Percentiles rank a stretch among this genome's conserved stretches.
Conservation (phyloP, 108 stramenopile genomes). For the Phaeodactylum tricornutum region DNA sequence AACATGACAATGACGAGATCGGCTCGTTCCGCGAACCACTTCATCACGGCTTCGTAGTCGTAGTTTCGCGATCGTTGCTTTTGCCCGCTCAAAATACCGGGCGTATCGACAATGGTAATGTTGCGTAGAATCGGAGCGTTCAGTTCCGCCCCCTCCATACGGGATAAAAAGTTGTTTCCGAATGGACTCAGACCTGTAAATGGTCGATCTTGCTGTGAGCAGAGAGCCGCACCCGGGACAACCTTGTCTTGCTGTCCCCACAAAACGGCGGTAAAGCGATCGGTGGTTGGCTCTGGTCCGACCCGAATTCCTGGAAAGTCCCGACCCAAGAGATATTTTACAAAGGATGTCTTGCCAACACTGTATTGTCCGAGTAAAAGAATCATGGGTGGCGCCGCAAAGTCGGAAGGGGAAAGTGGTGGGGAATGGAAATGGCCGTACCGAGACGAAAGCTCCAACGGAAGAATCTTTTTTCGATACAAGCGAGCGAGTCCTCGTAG, state of each 20-base stretch:
- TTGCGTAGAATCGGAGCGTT: conserved; percentile 72
- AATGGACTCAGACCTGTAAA: conserved; percentile 93
- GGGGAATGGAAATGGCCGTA: conserved; percentile 98
- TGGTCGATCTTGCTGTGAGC: conserved; percentile 85
- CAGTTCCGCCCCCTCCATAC: conserved; percentile 82
- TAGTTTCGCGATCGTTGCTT: conserved; percentile 93
- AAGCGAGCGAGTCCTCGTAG: conserved; percentile 64
- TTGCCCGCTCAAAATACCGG: conserved; percentile 95
- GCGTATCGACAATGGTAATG: conserved; percentile 97
- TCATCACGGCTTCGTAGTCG: conserved; percentile 90
- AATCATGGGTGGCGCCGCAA: conserved; percentile 96
- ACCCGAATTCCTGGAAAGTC: conserved; percentile 96
- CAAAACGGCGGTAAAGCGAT: conserved; percentile 67
- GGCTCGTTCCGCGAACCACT: conserved; percentile 97
- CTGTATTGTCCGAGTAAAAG: conserved; percentile 85
- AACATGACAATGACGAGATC: conserved; percentile 97
- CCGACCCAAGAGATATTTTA: conserved; percentile 78
- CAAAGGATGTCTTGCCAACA: conserved; percentile 94
- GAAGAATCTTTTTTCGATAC: conserved; percentile 80
- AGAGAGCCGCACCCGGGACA: conserved; percentile 88
- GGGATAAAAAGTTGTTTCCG: conserved; percentile 94
- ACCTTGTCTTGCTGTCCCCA: conserved; percentile 74
- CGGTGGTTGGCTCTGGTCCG: conserved; percentile 97
- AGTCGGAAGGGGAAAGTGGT: conserved; percentile 90
- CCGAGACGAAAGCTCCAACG: conserved; percentile 73